These are phyloP conservation scores for Russula sp. DNA, from an alignment of 768 basidiomycete genomes.

Conservation along the genomic window DNA sequence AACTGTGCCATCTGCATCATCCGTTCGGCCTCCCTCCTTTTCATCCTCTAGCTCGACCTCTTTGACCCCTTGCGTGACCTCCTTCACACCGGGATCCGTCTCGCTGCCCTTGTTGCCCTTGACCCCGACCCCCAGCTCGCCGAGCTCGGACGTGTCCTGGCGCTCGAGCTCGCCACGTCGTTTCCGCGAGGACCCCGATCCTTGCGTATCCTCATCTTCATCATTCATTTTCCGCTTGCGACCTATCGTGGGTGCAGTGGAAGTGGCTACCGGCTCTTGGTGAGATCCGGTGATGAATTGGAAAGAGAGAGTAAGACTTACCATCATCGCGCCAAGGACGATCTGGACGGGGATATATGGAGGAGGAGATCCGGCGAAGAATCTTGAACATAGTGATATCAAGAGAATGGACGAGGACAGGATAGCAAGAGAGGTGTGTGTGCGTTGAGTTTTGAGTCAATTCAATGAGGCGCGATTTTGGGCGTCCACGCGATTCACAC, in stretches of 20 bases:
- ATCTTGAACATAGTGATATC: conserved; percentile 52
- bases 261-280: conserved; percentile 45
- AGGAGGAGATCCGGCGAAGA: conserved; percentile 62
- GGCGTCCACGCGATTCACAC: conserved; percentile 13
- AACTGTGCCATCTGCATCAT: conserved; percentile 1
- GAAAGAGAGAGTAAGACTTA: conserved; percentile 17
- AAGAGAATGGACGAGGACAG: not conserved
- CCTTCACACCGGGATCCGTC: conserved; percentile 48
- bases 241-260: conserved; percentile 62
- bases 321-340: conserved; percentile 74
- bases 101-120: conserved; percentile 35
- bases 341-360: conserved; percentile 62
- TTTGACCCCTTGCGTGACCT: conserved; percentile 63
- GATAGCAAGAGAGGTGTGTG: not conserved
- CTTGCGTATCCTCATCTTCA: conserved; percentile 29
- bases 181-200: conserved; percentile 20
- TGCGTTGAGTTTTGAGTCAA: not conserved
- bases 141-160: conserved; percentile 20
- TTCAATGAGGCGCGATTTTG: not conserved
- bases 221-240: conserved; percentile 55
- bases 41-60: conserved; percentile 54
- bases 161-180: conserved; percentile 19
- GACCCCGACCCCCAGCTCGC: conserved; percentile 23
- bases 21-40: conserved; percentile 2
- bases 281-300: conserved; percentile 9